Conservation (phyloP, 1,139 yeast genomes). For the Geotrichum reessii region DNA sequence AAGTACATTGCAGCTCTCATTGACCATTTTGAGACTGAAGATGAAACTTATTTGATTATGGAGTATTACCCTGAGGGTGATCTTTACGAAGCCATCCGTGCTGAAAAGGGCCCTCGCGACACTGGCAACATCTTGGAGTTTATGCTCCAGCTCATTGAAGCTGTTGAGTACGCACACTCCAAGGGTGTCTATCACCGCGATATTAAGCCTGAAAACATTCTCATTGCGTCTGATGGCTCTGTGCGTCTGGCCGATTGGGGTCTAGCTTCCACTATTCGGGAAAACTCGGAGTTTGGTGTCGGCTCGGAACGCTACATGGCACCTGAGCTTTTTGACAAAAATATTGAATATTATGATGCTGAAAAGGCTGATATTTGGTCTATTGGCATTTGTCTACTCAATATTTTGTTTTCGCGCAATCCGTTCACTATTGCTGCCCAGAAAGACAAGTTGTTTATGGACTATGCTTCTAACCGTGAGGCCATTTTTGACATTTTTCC, state of each 20-base stretch:
- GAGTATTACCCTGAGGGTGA: constrained; percentile 93
- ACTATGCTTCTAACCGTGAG: constrained; percentile 83
- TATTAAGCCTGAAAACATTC: constrained; percentile 83
- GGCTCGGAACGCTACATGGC: constrained; percentile 98
- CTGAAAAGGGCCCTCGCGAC: constrained; percentile 60
- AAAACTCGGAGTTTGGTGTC: constrained; percentile 75
- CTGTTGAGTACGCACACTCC: constrained; percentile 70
- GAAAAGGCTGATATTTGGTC: constrained; percentile 92
- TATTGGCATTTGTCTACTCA: constrained; percentile 76
- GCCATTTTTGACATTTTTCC: constrained; percentile 90
- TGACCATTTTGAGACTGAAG: constrained; percentile 65
- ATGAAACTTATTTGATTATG: constrained; percentile 53
- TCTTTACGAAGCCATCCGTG: constrained; percentile 84
- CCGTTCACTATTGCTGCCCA: constrained; percentile 81
- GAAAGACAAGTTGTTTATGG: constrained; percentile 78
- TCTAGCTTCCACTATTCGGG: constrained; percentile 62
- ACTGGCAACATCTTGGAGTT: constrained; percentile 56
- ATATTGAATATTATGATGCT: constrained; percentile 65
- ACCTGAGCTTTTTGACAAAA: constrained; percentile 64
- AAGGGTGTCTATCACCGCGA: constrained; percentile 78
- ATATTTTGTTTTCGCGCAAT: constrained; percentile 81
- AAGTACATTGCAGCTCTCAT: constrained; percentile 60
- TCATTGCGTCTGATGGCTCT: constrained; percentile 61
- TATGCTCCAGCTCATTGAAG: constrained; percentile 68
- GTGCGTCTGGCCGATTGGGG: constrained; percentile 92